phyloP scores from a whole-genome alignment of 257 asterid genomes.

The Datura wrightii region DNA sequence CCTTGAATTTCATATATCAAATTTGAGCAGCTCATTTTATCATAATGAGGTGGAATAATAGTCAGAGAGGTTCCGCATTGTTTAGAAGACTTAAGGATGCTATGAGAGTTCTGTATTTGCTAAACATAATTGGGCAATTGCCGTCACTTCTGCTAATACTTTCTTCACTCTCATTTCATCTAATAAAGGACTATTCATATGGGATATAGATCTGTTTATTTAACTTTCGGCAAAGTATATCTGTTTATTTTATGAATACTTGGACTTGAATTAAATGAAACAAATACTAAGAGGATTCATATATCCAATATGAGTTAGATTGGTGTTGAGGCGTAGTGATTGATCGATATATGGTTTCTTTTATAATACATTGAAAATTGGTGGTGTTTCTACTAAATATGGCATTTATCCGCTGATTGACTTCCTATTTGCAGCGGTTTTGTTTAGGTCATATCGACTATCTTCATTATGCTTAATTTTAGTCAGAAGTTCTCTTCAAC shows the following conservation, averaged over 20 bases:
- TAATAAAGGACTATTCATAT: not conserved
- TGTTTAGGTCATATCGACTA: not conserved
- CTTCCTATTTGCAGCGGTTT: not conserved
- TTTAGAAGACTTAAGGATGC: not conserved
- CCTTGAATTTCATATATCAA: not conserved
- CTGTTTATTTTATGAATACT: not conserved
- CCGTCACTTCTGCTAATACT: not conserved
- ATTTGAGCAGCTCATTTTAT: not conserved
- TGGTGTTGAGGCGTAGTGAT: not conserved
- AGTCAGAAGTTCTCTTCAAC: conserved; percentile 13
- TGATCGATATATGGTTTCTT: not conserved
- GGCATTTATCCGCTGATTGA: no score
- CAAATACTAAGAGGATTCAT: not conserved
- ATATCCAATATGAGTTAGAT: not conserved
- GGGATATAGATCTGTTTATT: conserved; percentile 16
- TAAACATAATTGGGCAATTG: conserved; percentile 16
- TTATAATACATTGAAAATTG: not conserved
- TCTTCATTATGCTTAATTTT: conserved; percentile 9
- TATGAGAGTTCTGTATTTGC: not conserved
- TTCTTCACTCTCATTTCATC: not conserved
- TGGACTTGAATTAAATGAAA: not conserved
- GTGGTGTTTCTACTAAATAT: not conserved
- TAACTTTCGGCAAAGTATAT: not conserved
- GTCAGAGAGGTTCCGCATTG: not conserved
- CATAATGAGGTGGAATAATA: not conserved